Conservation (phyloP, 139 green algal genomes). For the Chlamydomonas schloesseri region DNA sequence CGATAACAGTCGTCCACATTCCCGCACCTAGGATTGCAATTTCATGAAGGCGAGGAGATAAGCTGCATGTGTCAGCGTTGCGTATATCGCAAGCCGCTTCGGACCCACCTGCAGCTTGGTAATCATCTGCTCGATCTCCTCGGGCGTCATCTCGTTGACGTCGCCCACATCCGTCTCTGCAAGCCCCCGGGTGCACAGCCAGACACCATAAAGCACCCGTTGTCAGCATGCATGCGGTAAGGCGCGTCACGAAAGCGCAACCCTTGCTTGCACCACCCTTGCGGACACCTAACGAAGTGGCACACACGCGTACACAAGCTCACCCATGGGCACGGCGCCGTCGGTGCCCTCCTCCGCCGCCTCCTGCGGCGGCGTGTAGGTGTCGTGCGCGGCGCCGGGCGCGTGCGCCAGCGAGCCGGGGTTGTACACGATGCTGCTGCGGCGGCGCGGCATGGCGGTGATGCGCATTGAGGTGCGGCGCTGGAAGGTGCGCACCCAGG, state of each 20-base stretch:
- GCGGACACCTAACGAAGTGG: too few relatives aligned
- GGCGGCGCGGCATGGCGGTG: slow-evolving; percentile 29
- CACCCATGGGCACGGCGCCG: neutral
- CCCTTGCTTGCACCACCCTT: too few relatives aligned
- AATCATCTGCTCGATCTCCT: slow-evolving; percentile 57
- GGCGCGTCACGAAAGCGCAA: too few relatives aligned
- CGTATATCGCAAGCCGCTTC: too few relatives aligned
- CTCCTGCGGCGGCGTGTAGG: slow-evolving; percentile 40
- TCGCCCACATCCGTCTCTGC: slow-evolving; percentile 35
- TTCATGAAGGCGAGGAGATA: too few relatives aligned
- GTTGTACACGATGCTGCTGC: slow-evolving; percentile 52
- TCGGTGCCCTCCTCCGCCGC: slow-evolving; percentile 15
- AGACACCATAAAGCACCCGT: too few relatives aligned
- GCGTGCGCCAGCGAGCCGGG: slow-evolving; percentile 6
- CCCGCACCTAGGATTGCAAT: too few relatives aligned
- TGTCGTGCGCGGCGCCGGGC: neutral
- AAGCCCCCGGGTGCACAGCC: too few relatives aligned
- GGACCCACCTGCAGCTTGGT: slow-evolving; percentile 48
- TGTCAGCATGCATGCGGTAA: too few relatives aligned
- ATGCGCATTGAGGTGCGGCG: slow-evolving; percentile 46
- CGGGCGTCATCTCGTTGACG: slow-evolving; percentile 49
- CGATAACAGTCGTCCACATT: too few relatives aligned
- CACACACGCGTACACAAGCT: too few relatives aligned
- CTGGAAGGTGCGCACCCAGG: slow-evolving; percentile 66
- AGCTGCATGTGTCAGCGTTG: too few relatives aligned